Evolutionary conservation across 306 rosid species (phyloP).

Genomic region (Rubus idaeus): DNA sequence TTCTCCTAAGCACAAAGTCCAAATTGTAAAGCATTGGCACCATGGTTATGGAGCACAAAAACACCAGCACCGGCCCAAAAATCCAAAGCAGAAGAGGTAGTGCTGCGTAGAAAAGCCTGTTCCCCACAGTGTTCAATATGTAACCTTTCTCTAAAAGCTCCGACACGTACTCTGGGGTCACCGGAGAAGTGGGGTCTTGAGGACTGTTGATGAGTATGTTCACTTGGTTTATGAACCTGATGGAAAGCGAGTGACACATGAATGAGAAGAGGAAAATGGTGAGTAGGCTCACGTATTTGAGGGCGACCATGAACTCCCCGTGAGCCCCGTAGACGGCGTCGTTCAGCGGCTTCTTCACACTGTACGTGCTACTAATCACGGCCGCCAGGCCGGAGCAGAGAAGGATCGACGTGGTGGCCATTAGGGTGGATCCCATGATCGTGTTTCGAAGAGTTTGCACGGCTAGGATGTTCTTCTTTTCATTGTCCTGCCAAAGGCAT

Average conservation of each 20-base stretch:
- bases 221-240: conserved; percentile 83
- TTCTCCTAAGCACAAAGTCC: conserved; percentile 50
- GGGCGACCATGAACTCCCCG: conserved; percentile 87
- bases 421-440: conserved; percentile 86
- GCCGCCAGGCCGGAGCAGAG: conserved; percentile 87
- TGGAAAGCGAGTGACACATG: conserved; percentile 86
- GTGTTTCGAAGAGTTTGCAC: conserved; percentile 86
- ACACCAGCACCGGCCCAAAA: conserved; percentile 87
- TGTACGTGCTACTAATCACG: conserved; percentile 91
- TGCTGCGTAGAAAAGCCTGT: conserved; percentile 76
- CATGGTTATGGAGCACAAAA: conserved; percentile 63
- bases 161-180: conserved; percentile 55
- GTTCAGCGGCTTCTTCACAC: conserved; percentile 75
- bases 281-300: conserved; percentile 75
- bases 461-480: conserved; percentile 86
- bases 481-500: conserved; percentile 64
- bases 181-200: conserved; percentile 43
- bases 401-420: conserved; percentile 90
- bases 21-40: conserved; percentile 84
- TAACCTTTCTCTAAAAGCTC: conserved; percentile 77
- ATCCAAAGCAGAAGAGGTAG: conserved; percentile 87
- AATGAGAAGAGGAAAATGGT: conserved; percentile 80
- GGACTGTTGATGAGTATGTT: conserved; percentile 85
- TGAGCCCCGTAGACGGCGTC: conserved; percentile 83
- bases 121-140: conserved; percentile 70